Base-by-base conservation (phyloP, 805 yeast species). In the Hermanozyma aechmeae region DNA sequence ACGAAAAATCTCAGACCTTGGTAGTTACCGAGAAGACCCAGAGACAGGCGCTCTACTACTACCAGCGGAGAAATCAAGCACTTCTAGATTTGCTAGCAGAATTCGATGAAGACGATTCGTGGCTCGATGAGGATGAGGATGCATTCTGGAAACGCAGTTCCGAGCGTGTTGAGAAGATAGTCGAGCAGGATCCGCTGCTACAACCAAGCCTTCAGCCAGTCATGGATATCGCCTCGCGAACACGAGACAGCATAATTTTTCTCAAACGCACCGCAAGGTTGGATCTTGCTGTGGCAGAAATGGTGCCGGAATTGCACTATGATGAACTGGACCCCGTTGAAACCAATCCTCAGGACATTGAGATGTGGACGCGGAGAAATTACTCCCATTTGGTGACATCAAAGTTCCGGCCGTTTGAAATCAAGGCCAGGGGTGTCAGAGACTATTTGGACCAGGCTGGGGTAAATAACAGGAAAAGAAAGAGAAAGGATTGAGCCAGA, bases 331-430 rank as follows among this genome's bases (percentile, higher is more conserved):
- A 50, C 18, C 34, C 42, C 10, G 35, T 54, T 3, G 65, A 61
- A 32, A 31, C 42, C n/a, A 62, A 61, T 30, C 68, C 68, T 0
- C 65, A 60, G 39, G 56, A 50, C 25, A 40, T 49, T 3, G 61
- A 57, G 12, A 42, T 50, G 41, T 62, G 68, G 68, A 35, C 51
- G 15, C 42, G 65, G 18, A 45, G 67, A 24, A 51, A 60, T 33
- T 45, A 48, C 28, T 52, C 58, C 4, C 50, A 52, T 27, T 44
- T 61, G 37, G 56, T 58, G 8, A 43, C 48, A 13, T 46, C 58
- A 10, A 51, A 55, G 28, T 60, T 55, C 48, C 48, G 44, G 30
- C 65, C 65, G 1, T 35, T 60, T 0, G 48, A 42, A 12, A 37
- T 48, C 26, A 39, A 43, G 11, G 38, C 47, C 16, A 37, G 41